Base-by-base conservation (phyloP, 768 basidiomycete genomes). In the Favolaschia claudopus region DNA sequence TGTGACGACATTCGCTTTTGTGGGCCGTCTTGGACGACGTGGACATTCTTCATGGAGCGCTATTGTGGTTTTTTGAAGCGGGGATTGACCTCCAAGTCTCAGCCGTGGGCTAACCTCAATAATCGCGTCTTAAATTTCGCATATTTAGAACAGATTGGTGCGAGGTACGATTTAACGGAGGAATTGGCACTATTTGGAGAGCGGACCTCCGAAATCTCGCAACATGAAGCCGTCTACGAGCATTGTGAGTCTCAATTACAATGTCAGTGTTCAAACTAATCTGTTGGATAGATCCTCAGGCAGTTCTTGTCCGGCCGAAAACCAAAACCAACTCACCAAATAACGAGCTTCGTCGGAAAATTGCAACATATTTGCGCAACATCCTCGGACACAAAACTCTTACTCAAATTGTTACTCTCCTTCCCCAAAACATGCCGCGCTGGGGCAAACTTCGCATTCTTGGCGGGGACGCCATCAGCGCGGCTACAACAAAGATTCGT, bases 11-110 rank as follows among this genome's bases (percentile, higher is more conserved):
- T 78, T 38, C 39, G 62, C 1, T 36, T 43, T 17, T 66, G 67
- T 58, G 76, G 73, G 1, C 76, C 77, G 19, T 61, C 70, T 3
- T 76, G 76, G 69, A 48, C 68, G 0, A 68, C 58, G 13, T 77
- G 77, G 77, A 67, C 72, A n/a, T n/a, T n/a, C n/a, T n/a, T n/a
- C n/a, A n/a, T n/a, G n/a, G n/a, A n/a, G n/a, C n/a, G n/a, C n/a
- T n/a, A n/a, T n/a, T n/a, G n/a, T n/a, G n/a, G n/a, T n/a, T n/a
- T n/a, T n/a, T n/a, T n/a, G n/a, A n/a, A n/a, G n/a, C n/a, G n/a
- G n/a, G n/a, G n/a, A n/a, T n/a, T n/a, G n/a, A n/a, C n/a, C n/a
- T n/a, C n/a, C n/a, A n/a, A n/a, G n/a, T n/a, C n/a, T n/a, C n/a
- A n/a, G n/a, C n/a, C n/a, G n/a, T n/a, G n/a, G n/a, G n/a, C n/a